Evolutionary conservation across 2,329 filamentous ascomycete species (phyloP).

Genomic region (Fusarium tjaetaba): DNA sequence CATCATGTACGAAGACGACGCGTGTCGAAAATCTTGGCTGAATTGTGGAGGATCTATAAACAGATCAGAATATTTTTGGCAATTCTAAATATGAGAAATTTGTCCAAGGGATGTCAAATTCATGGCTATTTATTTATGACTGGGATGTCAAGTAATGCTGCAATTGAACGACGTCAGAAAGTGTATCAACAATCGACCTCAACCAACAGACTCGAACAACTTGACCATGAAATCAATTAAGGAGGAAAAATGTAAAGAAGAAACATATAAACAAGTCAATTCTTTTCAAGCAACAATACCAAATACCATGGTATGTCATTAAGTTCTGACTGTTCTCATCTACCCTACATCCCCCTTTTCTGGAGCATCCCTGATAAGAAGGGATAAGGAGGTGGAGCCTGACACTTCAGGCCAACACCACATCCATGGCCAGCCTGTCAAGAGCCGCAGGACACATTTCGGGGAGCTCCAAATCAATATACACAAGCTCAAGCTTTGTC

Average conservation of each 20-base stretch:
- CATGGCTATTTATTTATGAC: too few species aligned
- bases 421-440: slow-evolving; percentile 44
- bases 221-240: background rate
- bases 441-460: slow-evolving; percentile 46
- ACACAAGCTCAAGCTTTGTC: slow-evolving; percentile 34
- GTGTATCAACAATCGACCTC: fast-evolving
- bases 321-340: background rate
- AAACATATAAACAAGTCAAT: background rate
- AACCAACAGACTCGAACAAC: too few species aligned
- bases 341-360: slow-evolving; percentile 38
- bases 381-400: slow-evolving; percentile 37
- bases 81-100: background rate
- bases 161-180: fast-evolving
- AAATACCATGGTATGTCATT: background rate
- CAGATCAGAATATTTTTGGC: background rate
- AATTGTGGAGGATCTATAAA: background rate
- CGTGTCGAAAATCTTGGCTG: slow-evolving; percentile 19
- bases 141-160: too few species aligned
- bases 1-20: slow-evolving; percentile 16
- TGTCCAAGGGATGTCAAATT: background rate
- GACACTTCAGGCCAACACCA: slow-evolving; percentile 41
- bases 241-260: fast-evolving
- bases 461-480: slow-evolving; percentile 41
- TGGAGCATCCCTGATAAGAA: slow-evolving; percentile 32
- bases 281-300: background rate